Conservation (phyloP, 2,329 filamentous ascomycete species). For the Chalaropsis ovoidea region DNA sequence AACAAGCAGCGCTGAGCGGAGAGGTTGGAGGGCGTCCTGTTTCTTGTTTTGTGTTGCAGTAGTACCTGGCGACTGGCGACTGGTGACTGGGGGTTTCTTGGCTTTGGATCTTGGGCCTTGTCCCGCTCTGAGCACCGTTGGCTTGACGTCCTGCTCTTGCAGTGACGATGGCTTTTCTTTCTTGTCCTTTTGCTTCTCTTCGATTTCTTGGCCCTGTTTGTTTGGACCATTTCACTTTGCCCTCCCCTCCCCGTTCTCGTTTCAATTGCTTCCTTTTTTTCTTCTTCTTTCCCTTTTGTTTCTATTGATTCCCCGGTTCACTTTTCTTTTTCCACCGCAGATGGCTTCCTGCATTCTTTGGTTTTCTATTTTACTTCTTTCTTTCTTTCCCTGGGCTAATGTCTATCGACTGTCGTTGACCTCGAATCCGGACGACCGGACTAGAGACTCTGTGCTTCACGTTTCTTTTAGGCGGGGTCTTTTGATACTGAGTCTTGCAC, state of each 20-base stretch:
- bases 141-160: not conserved
- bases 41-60: not conserved
- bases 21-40: not conserved
- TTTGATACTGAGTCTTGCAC: constrained; percentile 7
- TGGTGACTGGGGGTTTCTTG: not conserved
- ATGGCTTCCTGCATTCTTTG: constrained; percentile 10
- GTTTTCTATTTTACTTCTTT: constrained; percentile 9
- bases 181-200: not conserved
- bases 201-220: not conserved
- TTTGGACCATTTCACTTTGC: not conserved
- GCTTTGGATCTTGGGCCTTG: not conserved
- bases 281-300: constrained; percentile 1
- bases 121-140: not conserved
- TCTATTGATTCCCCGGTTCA: constrained; percentile 16
- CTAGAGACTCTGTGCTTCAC: not conserved
- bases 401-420: constrained; percentile 6
- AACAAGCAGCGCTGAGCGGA: constrained; percentile 22
- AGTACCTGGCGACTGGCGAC: not conserved
- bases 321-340: not conserved
- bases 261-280: not conserved
- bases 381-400: constrained; percentile 4
- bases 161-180: not conserved
- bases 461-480: not conserved
- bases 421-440: not conserved
- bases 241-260: not conserved